Conservation (phyloP, 2,329 filamentous ascomycete species). For the Trichoderma hamatum region DNA sequence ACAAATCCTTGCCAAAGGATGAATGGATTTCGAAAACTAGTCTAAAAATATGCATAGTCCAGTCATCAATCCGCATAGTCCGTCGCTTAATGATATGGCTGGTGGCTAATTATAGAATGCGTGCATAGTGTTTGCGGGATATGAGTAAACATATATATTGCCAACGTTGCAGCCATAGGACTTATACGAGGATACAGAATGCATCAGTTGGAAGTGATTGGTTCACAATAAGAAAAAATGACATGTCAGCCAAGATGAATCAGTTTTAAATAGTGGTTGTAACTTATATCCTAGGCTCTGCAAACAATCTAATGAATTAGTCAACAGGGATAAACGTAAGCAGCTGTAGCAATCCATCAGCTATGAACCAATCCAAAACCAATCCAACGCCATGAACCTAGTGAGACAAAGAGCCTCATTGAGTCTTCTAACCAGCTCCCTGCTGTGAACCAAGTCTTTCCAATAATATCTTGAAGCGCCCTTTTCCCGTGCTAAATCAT, state of each 20-base stretch:
- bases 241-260: neutral
- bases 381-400: neutral
- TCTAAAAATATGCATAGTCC: slow-evolving; percentile 9
- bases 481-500: neutral
- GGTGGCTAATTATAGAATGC: neutral
- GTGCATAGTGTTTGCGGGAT: neutral
- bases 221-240: neutral
- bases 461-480: neutral
- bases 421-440: neutral
- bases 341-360: neutral
- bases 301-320: neutral
- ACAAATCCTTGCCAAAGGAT: neutral
- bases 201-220: neutral
- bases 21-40: neutral
- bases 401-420: neutral
- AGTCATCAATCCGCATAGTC: neutral
- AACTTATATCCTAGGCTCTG: neutral
- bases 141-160: neutral
- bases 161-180: neutral
- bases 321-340: neutral
- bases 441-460: neutral
- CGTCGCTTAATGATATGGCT: neutral
- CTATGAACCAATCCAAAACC: neutral
- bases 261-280: neutral
- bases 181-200: neutral